These are phyloP conservation scores for Epichloe gansuensis DNA, from an alignment of 2,329 filamentous ascomycete genomes.

Conservation along the genomic window DNA sequence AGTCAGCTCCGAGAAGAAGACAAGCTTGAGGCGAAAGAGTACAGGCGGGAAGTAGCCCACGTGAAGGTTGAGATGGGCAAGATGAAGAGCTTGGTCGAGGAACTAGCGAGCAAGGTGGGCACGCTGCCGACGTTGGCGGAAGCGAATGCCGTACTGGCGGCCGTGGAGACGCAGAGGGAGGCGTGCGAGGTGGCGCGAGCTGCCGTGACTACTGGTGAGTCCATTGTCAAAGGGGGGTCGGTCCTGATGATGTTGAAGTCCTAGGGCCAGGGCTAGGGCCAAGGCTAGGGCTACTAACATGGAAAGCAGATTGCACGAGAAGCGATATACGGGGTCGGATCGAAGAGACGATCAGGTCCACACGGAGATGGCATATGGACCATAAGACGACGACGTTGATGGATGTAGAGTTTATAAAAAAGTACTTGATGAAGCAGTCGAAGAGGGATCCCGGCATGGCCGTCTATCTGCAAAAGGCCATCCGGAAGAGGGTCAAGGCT, in stretches of 20 bases:
- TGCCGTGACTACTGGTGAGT: not conserved
- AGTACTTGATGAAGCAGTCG: conserved; percentile 24
- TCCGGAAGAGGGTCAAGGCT: conserved; percentile 15
- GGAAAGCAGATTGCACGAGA: not conserved
- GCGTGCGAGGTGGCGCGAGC: not conserved
- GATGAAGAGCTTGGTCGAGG: conserved; percentile 13
- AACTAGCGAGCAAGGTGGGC: conserved; percentile 13
- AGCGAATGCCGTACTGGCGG: conserved; percentile 8
- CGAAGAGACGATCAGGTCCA: conserved; percentile 23
- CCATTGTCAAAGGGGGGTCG: too few species aligned
- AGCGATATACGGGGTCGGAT: conserved; percentile 16
- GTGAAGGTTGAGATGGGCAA: conserved; percentile 12
- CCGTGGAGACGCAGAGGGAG: conserved; percentile 2
- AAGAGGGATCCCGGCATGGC: conserved; percentile 22
- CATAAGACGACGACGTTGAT: conserved; percentile 20
- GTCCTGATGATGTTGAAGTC: too few species aligned
- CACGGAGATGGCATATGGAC: conserved; percentile 26
- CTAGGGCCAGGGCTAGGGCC: too few species aligned
- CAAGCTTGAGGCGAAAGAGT: conserved; percentile 1
- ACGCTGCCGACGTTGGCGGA: conserved; percentile 11
- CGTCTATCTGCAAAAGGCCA: conserved; percentile 19
- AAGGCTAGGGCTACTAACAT: not conserved
- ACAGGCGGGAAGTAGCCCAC: not conserved
- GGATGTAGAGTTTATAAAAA: conserved; percentile 19
- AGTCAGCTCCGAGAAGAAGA: not conserved